phyloP scores from a whole-genome alignment of 768 basidiomycete species.

The Amanita thiersii region DNA sequence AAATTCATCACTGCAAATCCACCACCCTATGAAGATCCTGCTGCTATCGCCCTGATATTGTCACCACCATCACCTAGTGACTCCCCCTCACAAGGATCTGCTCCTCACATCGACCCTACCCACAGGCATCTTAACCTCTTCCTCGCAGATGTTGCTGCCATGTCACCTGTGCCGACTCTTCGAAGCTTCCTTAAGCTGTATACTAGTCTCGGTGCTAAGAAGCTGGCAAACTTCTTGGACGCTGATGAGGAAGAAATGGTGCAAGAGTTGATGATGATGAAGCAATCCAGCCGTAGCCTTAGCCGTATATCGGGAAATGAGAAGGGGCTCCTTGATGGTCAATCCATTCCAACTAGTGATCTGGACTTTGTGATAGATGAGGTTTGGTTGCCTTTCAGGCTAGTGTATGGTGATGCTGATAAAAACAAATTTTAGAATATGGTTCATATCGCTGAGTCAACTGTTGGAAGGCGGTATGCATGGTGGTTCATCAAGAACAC shows the following conservation, averaged over 20 bases:
- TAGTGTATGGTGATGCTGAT: not conserved
- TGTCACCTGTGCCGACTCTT: constrained; percentile 74
- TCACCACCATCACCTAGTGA: constrained; percentile 27
- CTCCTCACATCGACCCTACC: constrained; percentile 55
- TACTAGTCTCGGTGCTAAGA: constrained; percentile 85
- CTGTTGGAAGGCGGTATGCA: constrained; percentile 86
- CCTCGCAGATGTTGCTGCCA: constrained; percentile 71
- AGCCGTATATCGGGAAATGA: constrained; percentile 54
- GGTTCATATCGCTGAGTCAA: constrained; percentile 94
- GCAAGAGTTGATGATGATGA: constrained; percentile 96
- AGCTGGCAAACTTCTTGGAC: constrained; percentile 88
- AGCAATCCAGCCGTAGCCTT: constrained; percentile 75
- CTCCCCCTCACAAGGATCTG: constrained; percentile 20
- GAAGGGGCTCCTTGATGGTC: constrained; percentile 70
- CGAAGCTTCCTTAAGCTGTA: constrained; percentile 93
- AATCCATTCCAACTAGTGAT: constrained; percentile 85
- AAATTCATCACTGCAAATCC: constrained; percentile 95
- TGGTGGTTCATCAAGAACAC: constrained; percentile 98
- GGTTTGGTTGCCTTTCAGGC: constrained; percentile 35
- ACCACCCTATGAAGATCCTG: constrained; percentile 83
- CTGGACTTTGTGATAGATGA: constrained; percentile 93
- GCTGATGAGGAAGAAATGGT: constrained; percentile 91
- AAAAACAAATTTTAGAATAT: constrained; percentile 60
- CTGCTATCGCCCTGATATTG: constrained; percentile 45
- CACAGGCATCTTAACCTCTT: constrained; percentile 82